Conservation (phyloP, 345 rosid species). For the Moricandia moricandioides region DNA sequence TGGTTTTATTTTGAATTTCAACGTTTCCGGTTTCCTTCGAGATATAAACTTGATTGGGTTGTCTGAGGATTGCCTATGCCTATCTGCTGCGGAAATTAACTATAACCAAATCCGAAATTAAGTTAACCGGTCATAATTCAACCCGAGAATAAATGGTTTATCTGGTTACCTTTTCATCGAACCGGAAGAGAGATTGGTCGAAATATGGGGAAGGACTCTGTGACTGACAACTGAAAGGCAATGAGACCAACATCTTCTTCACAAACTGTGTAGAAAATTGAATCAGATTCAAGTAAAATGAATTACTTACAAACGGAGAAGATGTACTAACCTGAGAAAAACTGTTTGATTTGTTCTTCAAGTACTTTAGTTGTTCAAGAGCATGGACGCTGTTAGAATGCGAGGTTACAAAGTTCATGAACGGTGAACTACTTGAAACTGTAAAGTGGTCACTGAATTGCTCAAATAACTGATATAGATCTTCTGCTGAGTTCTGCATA, state of each 20-base stretch:
- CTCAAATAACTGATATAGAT: constrained; percentile 80
- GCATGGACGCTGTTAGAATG: constrained; percentile 81
- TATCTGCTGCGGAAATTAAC: constrained; percentile 81
- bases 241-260: constrained; percentile 78
- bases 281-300: background rate
- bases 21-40: constrained; percentile 55
- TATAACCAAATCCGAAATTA: constrained; percentile 34
- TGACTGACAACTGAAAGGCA: constrained; percentile 87
- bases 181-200: constrained; percentile 91
- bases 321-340: constrained; percentile 50
- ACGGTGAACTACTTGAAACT: constrained; percentile 54
- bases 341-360: constrained; percentile 63
- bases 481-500: constrained; percentile 81
- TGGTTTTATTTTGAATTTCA: constrained; percentile 91
- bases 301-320: background rate
- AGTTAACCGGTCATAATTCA: background rate
- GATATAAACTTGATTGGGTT: constrained; percentile 83
- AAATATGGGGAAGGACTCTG: constrained; percentile 97
- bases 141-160: background rate
- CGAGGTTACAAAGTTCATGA: constrained; percentile 80
- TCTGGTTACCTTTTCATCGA: constrained; percentile 75
- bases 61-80: constrained; percentile 69
- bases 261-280: constrained; percentile 49
- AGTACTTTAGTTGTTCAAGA: constrained; percentile 64
- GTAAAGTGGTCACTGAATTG: constrained; percentile 78